These are phyloP conservation scores for Aspergillus novoparasiticus DNA, from an alignment of 2,329 filamentous ascomycete genomes.

Conservation along the genomic window DNA sequence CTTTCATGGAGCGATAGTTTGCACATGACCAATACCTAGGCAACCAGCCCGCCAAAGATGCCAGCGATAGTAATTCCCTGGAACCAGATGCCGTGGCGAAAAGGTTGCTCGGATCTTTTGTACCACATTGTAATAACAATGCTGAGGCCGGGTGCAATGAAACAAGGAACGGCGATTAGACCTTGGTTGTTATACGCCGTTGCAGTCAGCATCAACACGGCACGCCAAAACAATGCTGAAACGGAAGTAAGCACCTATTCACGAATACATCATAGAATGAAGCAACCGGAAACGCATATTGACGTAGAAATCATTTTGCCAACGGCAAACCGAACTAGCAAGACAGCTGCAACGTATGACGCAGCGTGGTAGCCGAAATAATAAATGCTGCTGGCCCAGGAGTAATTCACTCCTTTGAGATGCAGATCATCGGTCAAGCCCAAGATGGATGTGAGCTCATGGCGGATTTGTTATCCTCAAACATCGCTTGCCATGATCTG, in stretches of 20 bases:
- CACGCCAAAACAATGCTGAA: no score
- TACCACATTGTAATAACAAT: conserved; percentile 39
- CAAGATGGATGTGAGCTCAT: not conserved
- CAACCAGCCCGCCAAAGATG: conserved; percentile 29
- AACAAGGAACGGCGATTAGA: no score
- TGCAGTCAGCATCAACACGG: no score
- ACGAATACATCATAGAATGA: fast-evolving
- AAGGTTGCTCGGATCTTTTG: conserved; percentile 31
- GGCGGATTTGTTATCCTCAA: not conserved
- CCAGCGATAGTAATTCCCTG: conserved; percentile 32
- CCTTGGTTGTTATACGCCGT: no score
- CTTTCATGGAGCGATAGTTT: no score
- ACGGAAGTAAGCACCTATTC: no score
- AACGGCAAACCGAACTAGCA: not conserved
- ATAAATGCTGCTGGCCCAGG: not conserved
- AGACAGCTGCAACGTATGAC: not conserved
- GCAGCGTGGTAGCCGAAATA: not conserved
- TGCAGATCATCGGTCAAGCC: not conserved
- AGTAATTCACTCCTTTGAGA: not conserved
- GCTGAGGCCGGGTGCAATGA: conserved; percentile 24
- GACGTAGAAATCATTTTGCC: not conserved
- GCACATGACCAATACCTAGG: conserved; percentile 28
- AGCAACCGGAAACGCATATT: not conserved
- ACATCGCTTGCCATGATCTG: no score
- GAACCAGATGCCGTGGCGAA: conserved; percentile 36